Percentiles rank a stretch among this genome's conserved stretches.
Evolutionary conservation across 306 rosid species (phyloP).

Genomic region (Malus sylvestris): DNA sequence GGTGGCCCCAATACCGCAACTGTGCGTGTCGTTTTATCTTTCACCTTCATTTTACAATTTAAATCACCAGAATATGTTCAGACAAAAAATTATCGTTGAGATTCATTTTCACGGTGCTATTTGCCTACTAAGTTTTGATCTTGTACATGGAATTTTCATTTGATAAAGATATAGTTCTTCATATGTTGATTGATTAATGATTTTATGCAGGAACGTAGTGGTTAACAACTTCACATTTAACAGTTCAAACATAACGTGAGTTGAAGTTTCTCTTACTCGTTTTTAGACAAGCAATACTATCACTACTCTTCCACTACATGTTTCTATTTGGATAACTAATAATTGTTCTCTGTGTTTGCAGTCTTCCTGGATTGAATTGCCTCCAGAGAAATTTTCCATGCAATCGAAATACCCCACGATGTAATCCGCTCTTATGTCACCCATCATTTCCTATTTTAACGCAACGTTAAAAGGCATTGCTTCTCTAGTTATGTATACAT

Average conservation of each 20-base stretch:
- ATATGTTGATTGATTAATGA: background rate
- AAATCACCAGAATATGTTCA: background rate
- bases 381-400: conserved; percentile 19
- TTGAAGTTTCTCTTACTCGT: background rate
- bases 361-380: conserved; percentile 15
- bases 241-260: conserved; percentile 13
- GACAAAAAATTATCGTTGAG: background rate
- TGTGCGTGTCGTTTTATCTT: conserved; percentile 2
- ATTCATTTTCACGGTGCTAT: background rate
- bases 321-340: background rate
- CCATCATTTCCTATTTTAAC: background rate
- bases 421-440: conserved; percentile 1
- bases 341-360: background rate
- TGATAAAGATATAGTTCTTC: background rate
- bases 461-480: background rate
- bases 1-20: no score
- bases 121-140: background rate
- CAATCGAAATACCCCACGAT: conserved; percentile 9
- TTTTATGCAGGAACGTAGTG: conserved; percentile 22
- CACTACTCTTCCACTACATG: background rate
- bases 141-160: background rate
- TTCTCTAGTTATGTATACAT: background rate
- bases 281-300: background rate
- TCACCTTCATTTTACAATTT: background rate
- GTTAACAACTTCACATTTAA: conserved; percentile 21